Conservation (phyloP, 768 basidiomycete species). For the Pholiota conissans region DNA sequence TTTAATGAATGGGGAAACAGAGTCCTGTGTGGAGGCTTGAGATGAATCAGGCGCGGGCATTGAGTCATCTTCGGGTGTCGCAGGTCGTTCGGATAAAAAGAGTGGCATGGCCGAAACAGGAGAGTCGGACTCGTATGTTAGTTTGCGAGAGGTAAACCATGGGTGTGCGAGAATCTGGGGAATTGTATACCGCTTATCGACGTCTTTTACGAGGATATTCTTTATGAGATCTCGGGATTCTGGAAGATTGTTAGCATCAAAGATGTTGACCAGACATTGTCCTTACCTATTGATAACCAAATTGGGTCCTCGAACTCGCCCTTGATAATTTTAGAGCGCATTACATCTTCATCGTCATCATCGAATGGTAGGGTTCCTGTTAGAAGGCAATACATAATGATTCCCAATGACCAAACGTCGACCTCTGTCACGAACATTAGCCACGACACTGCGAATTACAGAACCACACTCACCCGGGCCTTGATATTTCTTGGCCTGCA, state of each 20-base stretch:
- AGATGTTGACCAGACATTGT: background rate
- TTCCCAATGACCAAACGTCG: slow-evolving; percentile 92
- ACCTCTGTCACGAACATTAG: slow-evolving; percentile 62
- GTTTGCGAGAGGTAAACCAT: slow-evolving; percentile 68
- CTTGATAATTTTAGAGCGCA: slow-evolving; percentile 81
- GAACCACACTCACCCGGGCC: slow-evolving; percentile 67
- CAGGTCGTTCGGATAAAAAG: slow-evolving; percentile 22
- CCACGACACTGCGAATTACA: slow-evolving; percentile 3
- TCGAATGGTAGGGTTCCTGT: slow-evolving; percentile 91
- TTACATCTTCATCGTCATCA: slow-evolving; percentile 81
- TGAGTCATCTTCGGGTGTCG: slow-evolving; percentile 19
- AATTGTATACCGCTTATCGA: slow-evolving; percentile 73
- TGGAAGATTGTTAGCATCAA: slow-evolving; percentile 29
- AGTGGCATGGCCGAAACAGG: slow-evolving; percentile 25
- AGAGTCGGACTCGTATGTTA: slow-evolving; percentile 34
- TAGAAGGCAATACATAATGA: slow-evolving; percentile 87
- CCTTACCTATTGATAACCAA: slow-evolving; percentile 84
- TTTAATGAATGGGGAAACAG: slow-evolving; percentile 43
- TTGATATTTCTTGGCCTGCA: slow-evolving; percentile 83
- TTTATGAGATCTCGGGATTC: slow-evolving; percentile 86
- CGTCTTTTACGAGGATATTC: slow-evolving; percentile 76
- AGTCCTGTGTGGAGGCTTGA: slow-evolving; percentile 55
- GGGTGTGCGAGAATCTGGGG: slow-evolving; percentile 82
- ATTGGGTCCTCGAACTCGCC: slow-evolving; percentile 90
- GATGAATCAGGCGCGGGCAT: slow-evolving; percentile 43